Percentiles rank a stretch among this genome's conserved stretches.
phyloP scores from a whole-genome alignment of 2,329 filamentous ascomycete genomes.

The Uncinocarpus reesii region DNA sequence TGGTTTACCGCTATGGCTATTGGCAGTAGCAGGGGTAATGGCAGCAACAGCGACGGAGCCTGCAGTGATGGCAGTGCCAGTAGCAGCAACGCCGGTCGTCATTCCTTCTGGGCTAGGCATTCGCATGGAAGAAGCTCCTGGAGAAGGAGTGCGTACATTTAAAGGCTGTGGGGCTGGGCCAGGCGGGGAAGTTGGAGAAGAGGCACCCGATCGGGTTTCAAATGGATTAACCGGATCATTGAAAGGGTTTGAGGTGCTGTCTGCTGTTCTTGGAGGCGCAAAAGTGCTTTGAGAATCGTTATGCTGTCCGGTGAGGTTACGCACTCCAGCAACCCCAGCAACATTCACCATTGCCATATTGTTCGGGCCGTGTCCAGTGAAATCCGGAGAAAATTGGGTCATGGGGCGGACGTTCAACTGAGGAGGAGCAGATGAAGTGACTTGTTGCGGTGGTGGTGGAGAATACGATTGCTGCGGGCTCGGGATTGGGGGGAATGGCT shows the following conservation, averaged over 20 bases:
- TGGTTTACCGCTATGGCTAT: conserved; percentile 19
- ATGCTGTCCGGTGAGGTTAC: conserved; percentile 28
- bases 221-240: conserved; percentile 60
- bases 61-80: conserved; percentile 33
- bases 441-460: conserved; percentile 24
- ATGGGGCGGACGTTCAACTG: conserved; percentile 74
- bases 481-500: conserved; percentile 29
- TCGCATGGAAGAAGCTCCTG: conserved; percentile 35
- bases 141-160: conserved; percentile 28
- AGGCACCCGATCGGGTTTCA: conserved; percentile 48
- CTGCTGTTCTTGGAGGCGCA: conserved; percentile 29
- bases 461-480: background rate
- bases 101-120: conserved; percentile 34
- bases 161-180: conserved; percentile 15
- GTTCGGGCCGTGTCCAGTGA: conserved; percentile 35
- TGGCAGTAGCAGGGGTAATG: conserved; percentile 16
- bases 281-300: conserved; percentile 21
- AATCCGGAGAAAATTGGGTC: conserved; percentile 68
- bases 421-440: conserved; percentile 49
- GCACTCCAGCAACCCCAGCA: conserved; percentile 23
- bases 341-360: conserved; percentile 15
- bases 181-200: conserved; percentile 19
- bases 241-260: conserved; percentile 34
- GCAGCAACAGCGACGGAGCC: conserved; percentile 28
- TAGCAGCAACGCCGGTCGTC: conserved; percentile 31